Base-by-base conservation (phyloP, 345 rosid genomes). In the Stellera chamaejasme region DNA sequence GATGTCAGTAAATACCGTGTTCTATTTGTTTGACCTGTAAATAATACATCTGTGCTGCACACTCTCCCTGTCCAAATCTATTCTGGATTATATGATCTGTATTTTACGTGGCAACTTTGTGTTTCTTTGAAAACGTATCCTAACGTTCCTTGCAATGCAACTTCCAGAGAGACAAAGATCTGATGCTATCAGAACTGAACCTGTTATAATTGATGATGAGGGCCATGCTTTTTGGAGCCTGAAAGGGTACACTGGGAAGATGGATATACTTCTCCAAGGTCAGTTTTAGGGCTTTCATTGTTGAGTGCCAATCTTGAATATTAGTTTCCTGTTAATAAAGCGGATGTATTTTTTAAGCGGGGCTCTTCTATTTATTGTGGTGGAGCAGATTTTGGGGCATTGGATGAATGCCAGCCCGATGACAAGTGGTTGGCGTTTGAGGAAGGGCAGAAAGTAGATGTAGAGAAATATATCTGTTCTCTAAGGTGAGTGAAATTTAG, bases 221-320 rank as follows among this genome's bases (percentile, higher is more conserved):
- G 93, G 89, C 13, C 73, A 23, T 45, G 60, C 61, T 45, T 75
- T 92, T 56, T 92, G 98, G 98, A 88, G 60, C 58, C 55, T 92
- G 46, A 80, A 72, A 46, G 65, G 72, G 47, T 68, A 63, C 68
- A 49, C 48, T 13, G 71, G 69, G 54, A 76, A 71, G 39, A 56
- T 69, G 25, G 73, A 66, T 61, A 61, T 82, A 27, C 67, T 88
- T 71, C 85, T 81, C 61, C 98, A 88, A 88, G 93, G 98, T 88
- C 32, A 44, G 71, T 28, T 49, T 19, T 66, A 27, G 26, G 16
- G 69, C 14, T 54, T 16, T 57, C 42, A 50, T 56, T 36, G 57
- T 23, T 49, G 48, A 10, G 5, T 28, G 45, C 61, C 47, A 16
- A 8, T 63, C 23, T 13, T 60, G 45, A 56, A 19, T 41, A 26